These are phyloP conservation scores for Elongisporangium anandrum DNA, from an alignment of 352 stramenopile species.

Conservation along the genomic window DNA sequence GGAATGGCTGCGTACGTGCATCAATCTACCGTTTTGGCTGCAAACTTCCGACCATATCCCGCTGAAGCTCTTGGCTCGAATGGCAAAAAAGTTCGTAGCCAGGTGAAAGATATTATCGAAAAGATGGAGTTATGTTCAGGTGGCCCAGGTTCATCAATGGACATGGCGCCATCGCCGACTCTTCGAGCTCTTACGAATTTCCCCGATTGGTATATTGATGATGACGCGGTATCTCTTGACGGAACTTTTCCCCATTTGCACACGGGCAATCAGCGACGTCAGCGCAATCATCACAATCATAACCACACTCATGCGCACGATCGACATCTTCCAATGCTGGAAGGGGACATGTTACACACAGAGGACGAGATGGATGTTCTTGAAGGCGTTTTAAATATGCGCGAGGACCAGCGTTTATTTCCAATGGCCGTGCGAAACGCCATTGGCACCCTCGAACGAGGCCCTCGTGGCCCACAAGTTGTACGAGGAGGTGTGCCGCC, in stretches of 20 bases:
- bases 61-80: slow-evolving; percentile 46
- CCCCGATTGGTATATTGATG: slow-evolving; percentile 70
- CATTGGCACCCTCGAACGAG: slow-evolving; percentile 32
- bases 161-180: slow-evolving; percentile 42
- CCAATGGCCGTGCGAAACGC: slow-evolving; percentile 43
- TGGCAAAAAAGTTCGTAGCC: slow-evolving; percentile 48
- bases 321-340: slow-evolving; percentile 43
- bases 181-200: slow-evolving; percentile 60
- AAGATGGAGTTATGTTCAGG: slow-evolving; percentile 85
- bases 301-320: slow-evolving; percentile 16
- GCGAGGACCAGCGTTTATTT: slow-evolving; percentile 54
- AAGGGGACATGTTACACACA: slow-evolving; percentile 55
- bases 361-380: slow-evolving; percentile 69
- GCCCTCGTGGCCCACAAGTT: slow-evolving; percentile 14
- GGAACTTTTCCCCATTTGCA: slow-evolving; percentile 11
- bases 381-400: slow-evolving; percentile 60
- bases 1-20: slow-evolving; percentile 82
- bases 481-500: slow-evolving; percentile 6
- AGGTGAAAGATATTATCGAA: slow-evolving; percentile 73
- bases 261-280: slow-evolving; percentile 25
- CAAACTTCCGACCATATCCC: slow-evolving; percentile 68
- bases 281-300: slow-evolving; percentile 9
- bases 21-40: slow-evolving; percentile 80
- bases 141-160: slow-evolving; percentile 26
- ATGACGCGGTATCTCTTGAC: slow-evolving; percentile 45